These are phyloP conservation scores for Lophiotrema nucula DNA, from an alignment of 495 filamentous ascomycete species.

Conservation along the genomic window DNA sequence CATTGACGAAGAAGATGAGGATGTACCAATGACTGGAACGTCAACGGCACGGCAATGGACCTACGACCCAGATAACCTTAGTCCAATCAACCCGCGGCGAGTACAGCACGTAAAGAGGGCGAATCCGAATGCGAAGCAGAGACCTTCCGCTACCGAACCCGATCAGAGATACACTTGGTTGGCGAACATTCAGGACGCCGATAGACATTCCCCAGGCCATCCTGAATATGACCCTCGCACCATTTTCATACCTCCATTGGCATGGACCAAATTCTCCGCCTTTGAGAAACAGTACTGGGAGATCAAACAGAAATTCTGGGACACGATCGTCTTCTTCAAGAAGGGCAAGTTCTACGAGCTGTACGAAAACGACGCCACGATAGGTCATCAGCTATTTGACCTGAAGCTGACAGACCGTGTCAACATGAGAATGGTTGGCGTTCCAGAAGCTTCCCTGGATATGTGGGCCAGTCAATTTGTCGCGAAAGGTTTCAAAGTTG, in stretches of 20 bases:
- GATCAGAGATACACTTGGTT: slow-evolving; percentile 87
- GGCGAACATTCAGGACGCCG: slow-evolving; percentile 76
- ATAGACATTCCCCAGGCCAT: slow-evolving; percentile 73
- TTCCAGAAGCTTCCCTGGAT: slow-evolving; percentile 84
- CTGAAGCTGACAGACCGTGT: slow-evolving; percentile 96
- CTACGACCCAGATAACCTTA: slow-evolving; percentile 73
- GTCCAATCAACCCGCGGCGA: slow-evolving; percentile 57
- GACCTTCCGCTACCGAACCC: slow-evolving; percentile 74
- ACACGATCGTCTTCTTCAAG: slow-evolving; percentile 98
- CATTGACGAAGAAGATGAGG: slow-evolving; percentile 58
- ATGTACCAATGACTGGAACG: slow-evolving; percentile 41
- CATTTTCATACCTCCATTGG: slow-evolving; percentile 77
- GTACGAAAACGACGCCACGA: slow-evolving; percentile 96
- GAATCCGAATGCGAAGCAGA: slow-evolving; percentile 62
- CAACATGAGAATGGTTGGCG: slow-evolving; percentile 98
- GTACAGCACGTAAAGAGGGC: slow-evolving; percentile 43
- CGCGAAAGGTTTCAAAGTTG: slow-evolving; percentile 93
- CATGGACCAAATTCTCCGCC: slow-evolving; percentile 76
- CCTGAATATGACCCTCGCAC: slow-evolving; percentile 92
- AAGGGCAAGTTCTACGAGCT: slow-evolving; percentile 99
- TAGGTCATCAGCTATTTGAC: slow-evolving; percentile 96
- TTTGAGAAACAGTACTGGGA: slow-evolving; percentile 99
- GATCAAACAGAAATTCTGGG: slow-evolving; percentile 97
- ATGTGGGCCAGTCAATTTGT: slow-evolving; percentile 95
- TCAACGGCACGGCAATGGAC: slow-evolving; percentile 85